These are phyloP conservation scores for Lyophyllum decastes DNA, from an alignment of 768 basidiomycete genomes.

Conservation along the genomic window DNA sequence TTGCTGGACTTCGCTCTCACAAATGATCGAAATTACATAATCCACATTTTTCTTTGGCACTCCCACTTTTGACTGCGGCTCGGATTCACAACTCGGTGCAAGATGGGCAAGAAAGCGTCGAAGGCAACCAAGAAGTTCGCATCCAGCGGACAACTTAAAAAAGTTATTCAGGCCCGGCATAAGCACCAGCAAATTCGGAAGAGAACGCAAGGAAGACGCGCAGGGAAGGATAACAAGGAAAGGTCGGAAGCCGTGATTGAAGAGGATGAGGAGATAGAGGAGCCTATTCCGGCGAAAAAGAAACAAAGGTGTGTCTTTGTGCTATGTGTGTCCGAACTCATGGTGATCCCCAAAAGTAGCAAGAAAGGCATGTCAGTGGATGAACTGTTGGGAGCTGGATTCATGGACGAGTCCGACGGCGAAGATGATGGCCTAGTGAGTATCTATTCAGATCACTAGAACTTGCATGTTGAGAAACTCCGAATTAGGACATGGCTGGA, in stretches of 20 bases:
- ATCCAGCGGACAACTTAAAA: slow-evolving; percentile 84
- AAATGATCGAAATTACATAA: slow-evolving; percentile 13
- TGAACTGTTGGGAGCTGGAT: slow-evolving; percentile 70
- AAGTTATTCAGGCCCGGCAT: slow-evolving; percentile 80
- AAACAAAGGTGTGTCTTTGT: slow-evolving; percentile 13
- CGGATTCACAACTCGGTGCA: background rate
- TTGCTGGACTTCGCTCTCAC: background rate
- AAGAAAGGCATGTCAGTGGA: slow-evolving; percentile 69
- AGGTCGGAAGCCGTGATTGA: slow-evolving; percentile 31
- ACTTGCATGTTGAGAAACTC: slow-evolving; percentile 4
- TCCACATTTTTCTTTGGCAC: slow-evolving; percentile 11
- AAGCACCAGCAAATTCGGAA: slow-evolving; percentile 78
- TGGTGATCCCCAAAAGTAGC: slow-evolving; percentile 22
- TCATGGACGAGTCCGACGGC: slow-evolving; percentile 66
- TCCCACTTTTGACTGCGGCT: background rate
- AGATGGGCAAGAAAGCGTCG: slow-evolving; percentile 60
- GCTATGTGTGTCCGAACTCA: no score
- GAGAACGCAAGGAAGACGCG: slow-evolving; percentile 64
- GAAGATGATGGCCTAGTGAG: slow-evolving; percentile 29
- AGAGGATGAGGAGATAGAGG: slow-evolving; percentile 32
- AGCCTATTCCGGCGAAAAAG: slow-evolving; percentile 11
- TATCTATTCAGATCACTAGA: background rate
- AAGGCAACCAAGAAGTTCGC: slow-evolving; percentile 90
- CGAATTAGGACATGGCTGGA: slow-evolving; percentile 23
- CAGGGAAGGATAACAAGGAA: slow-evolving; percentile 38